phyloP scores from a whole-genome alignment of 768 basidiomycete species.

The Boletales sp. region DNA sequence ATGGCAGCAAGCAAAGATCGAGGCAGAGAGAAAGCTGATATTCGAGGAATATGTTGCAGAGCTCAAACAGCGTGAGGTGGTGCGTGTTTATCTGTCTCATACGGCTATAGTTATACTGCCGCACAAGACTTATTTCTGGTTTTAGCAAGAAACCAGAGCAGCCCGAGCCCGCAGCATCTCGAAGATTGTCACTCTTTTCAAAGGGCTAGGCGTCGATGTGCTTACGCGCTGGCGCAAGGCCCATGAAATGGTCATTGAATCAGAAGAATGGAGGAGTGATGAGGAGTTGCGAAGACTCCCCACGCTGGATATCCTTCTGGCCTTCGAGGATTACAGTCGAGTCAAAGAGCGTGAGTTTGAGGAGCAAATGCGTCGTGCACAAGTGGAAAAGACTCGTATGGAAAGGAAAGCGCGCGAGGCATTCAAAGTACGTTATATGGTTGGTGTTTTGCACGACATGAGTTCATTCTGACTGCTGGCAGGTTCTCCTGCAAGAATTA shows the following conservation, averaged over 20 bases:
- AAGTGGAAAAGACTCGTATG: conserved; percentile 79
- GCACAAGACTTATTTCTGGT: conserved; percentile 1
- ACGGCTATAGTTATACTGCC: conserved; percentile 3
- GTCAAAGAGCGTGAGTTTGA: conserved; percentile 90
- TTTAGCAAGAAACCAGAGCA: conserved; percentile 75
- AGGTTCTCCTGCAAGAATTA: conserved; percentile 75
- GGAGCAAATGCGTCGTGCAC: conserved; percentile 72
- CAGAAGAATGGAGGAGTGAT: conserved; percentile 77
- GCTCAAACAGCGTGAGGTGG: conserved; percentile 85
- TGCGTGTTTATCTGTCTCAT: conserved; percentile 36
- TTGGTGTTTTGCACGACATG: neutral
- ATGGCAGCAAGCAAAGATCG: conserved; percentile 85
- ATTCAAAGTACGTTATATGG: conserved; percentile 60
- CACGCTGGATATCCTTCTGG: conserved; percentile 85
- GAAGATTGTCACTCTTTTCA: conserved; percentile 83
- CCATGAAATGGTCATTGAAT: conserved; percentile 69
- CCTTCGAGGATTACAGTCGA: conserved; percentile 92
- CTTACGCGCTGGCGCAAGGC: conserved; percentile 92
- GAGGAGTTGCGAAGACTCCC: conserved; percentile 78
- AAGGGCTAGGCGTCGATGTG: conserved; percentile 84
- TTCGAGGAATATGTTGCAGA: conserved; percentile 91
- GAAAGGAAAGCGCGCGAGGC: conserved; percentile 90
- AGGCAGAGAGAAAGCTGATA: conserved; percentile 80
- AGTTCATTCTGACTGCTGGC: conserved; percentile 1
- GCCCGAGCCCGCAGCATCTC: conserved; percentile 74